Conservation (phyloP, 2,329 filamentous ascomycete genomes). For the Aspergillus ochraceoroseus region DNA sequence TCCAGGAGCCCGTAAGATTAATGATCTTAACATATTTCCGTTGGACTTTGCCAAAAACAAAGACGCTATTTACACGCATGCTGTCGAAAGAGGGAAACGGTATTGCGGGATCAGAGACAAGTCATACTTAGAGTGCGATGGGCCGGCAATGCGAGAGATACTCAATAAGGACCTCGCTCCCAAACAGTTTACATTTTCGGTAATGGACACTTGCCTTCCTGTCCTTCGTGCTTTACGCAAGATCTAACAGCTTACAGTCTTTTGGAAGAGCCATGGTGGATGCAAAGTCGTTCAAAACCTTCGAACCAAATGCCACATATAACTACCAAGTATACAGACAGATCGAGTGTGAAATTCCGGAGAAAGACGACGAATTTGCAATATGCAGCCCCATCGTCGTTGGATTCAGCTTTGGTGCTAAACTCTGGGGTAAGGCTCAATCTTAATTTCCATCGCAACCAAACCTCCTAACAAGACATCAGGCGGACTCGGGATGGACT, state of each 20-base stretch:
- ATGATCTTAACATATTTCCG: neutral
- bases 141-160: constrained; percentile 2
- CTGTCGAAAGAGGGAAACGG: neutral
- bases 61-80: neutral
- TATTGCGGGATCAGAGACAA: neutral
- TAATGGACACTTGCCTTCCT: too few relatives aligned
- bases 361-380: constrained; percentile 1
- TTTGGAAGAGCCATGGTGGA: constrained; percentile 2
- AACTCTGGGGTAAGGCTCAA: constrained; percentile 1
- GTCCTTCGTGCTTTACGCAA: too few relatives aligned
- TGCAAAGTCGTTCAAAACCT: neutral
- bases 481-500: neutral
- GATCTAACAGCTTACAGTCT: too few relatives aligned
- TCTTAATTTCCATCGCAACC: neutral
- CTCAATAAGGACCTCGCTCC: constrained; percentile 1
- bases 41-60: neutral
- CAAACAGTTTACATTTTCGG: neutral
- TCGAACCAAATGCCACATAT: constrained; percentile 1
- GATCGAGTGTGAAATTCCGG: neutral
- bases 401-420: constrained; percentile 1
- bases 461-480: neutral
- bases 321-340: neutral
- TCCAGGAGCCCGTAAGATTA: neutral
- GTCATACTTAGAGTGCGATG: neutral
- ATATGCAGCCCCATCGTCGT: neutral